phyloP scores from a whole-genome alignment of 305 asterid genomes.

The Solanum aculeatissimum region DNA sequence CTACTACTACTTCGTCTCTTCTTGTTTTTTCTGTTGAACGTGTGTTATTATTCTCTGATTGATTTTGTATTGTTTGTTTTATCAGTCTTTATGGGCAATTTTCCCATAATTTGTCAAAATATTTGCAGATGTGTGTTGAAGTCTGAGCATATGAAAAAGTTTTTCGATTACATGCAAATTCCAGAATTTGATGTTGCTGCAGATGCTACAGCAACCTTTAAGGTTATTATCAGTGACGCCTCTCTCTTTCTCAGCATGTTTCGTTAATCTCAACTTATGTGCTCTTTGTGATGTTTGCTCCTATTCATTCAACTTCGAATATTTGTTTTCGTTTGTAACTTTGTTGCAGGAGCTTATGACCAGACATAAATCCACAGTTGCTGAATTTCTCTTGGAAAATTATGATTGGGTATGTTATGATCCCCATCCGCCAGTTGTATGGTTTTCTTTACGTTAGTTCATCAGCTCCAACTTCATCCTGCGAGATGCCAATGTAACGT shows the following conservation, averaged over 20 bases:
- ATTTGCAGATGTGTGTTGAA: conserved; percentile 48
- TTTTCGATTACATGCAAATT: conserved; percentile 66
- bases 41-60: not conserved
- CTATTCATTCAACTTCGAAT: not conserved
- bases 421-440: not conserved
- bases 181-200: conserved; percentile 92
- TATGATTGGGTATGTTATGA: conserved; percentile 50
- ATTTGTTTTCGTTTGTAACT: conserved; percentile 5
- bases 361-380: conserved; percentile 84
- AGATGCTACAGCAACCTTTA: conserved; percentile 79
- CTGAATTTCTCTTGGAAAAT: conserved; percentile 57
- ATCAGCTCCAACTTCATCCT: not conserved
- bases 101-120: not conserved
- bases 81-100: not conserved
- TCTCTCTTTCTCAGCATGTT: not conserved
- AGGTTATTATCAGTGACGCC: conserved; percentile 24
- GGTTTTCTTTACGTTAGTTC: not conserved
- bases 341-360: conserved; percentile 76
- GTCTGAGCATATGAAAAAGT: conserved; percentile 50
- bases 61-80: not conserved
- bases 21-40: not conserved
- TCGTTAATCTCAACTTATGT: not conserved
- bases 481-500: not conserved
- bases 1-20: not conserved
- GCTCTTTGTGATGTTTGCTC: too few relatives aligned